These are phyloP conservation scores for Salix purpurea DNA, from an alignment of 345 rosid species.

Conservation along the genomic window DNA sequence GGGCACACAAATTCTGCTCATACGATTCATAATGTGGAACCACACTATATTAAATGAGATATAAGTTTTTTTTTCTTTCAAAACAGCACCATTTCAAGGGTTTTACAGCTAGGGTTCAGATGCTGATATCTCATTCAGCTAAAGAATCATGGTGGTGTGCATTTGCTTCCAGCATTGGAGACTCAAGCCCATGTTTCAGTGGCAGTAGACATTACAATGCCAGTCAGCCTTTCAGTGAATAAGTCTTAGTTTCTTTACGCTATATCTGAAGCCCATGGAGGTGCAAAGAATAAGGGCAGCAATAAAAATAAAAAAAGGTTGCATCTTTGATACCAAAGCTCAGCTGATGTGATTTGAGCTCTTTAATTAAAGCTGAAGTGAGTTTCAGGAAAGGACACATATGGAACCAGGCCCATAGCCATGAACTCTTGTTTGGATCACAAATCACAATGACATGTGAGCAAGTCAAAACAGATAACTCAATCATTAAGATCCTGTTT, in stretches of 20 bases:
- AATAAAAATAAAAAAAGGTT: neutral
- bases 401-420: neutral
- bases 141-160: neutral
- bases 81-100: too few relatives aligned
- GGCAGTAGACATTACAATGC: neutral
- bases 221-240: neutral
- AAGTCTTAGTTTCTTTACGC: neutral
- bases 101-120: too few relatives aligned
- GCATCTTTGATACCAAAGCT: neutral
- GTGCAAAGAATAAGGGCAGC: neutral
- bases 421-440: neutral
- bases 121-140: neutral
- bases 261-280: neutral
- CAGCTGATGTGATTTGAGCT: neutral
- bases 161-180: neutral
- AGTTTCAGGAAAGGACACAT: neutral
- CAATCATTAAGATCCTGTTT: too few relatives aligned
- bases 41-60: neutral
- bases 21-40: constrained; percentile 12
- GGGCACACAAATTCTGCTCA: constrained; percentile 10
- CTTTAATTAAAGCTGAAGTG: neutral
- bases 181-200: neutral
- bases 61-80: neutral
- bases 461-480: neutral
- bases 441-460: neutral